phyloP scores from a whole-genome alignment of 805 yeast genomes.

The Phaffomyces antillensis region DNA sequence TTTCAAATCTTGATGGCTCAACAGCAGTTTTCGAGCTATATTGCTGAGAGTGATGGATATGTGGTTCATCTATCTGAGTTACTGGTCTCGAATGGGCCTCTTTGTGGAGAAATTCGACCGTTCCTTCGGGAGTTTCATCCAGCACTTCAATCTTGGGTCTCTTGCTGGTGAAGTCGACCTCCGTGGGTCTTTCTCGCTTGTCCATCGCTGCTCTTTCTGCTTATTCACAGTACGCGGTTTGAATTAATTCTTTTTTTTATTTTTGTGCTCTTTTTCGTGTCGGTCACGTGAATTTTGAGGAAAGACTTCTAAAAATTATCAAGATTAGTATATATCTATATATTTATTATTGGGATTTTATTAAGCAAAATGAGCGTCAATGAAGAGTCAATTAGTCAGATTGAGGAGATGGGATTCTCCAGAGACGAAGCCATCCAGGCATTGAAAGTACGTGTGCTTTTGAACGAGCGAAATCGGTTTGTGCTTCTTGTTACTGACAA shows the following conservation, averaged over 20 bases:
- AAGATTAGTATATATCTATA: too few species aligned
- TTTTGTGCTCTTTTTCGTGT: background rate
- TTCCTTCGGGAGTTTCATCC: conserved; percentile 11
- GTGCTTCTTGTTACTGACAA: background rate
- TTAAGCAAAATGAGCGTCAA: background rate
- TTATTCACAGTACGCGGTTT: background rate
- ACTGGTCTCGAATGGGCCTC: conserved; percentile 25
- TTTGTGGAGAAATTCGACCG: conserved; percentile 15
- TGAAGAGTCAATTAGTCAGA: conserved; percentile 6
- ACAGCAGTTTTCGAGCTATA: conserved; percentile 24
- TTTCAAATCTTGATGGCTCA: conserved; percentile 45
- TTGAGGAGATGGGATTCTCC: conserved; percentile 34
- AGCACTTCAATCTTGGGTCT: conserved; percentile 12
- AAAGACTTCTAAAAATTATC: background rate
- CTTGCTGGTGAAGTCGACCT: conserved; percentile 4
- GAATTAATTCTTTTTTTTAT: background rate
- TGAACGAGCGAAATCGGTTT: background rate
- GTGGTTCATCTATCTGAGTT: conserved; percentile 6
- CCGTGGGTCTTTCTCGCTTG: conserved; percentile 1
- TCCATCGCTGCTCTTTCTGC: background rate
- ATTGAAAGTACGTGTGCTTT: conserved; percentile 15
- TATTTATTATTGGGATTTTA: too few species aligned
- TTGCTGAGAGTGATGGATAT: conserved; percentile 23
- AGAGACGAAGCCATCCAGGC: conserved; percentile 33
- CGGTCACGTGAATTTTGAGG: background rate